Evolutionary conservation across 208 protist genomes (phyloP).

Genomic region (Trypanosoma lewisi): DNA sequence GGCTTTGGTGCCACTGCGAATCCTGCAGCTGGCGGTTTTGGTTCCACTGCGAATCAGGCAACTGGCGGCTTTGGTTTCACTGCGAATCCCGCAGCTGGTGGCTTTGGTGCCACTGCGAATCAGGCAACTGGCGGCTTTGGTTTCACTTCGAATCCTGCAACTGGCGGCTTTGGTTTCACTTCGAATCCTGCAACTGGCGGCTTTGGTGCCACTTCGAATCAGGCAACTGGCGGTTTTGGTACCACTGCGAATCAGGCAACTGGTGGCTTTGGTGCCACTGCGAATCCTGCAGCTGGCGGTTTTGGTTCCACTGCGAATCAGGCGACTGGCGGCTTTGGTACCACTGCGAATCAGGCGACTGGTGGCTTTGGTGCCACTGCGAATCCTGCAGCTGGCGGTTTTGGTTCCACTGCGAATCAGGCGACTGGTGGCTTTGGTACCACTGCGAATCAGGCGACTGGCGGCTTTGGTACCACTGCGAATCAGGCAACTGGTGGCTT

Average conservation of each 20-base stretch:
- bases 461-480: too few species aligned
- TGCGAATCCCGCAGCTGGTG: background rate
- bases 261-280: conserved; percentile 28
- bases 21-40: background rate
- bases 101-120: background rate
- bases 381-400: too few species aligned
- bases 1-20: background rate
- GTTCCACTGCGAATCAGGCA: background rate
- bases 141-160: conserved; percentile 8
- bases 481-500: too few species aligned
- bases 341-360: too few species aligned
- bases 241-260: conserved; percentile 12
- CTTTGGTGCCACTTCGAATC: conserved; percentile 8
- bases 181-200: conserved; percentile 7
- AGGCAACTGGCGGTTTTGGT: too few species aligned
- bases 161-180: conserved; percentile 14
- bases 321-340: too few species aligned
- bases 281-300: conserved; percentile 24
- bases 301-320: conserved; percentile 21
- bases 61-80: background rate
- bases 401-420: too few species aligned
- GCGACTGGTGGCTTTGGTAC: too few species aligned
- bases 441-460: too few species aligned
- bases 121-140: background rate
- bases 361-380: too few species aligned